phyloP scores from a whole-genome alignment of 306 rosid genomes.

The Prunus persica region DNA sequence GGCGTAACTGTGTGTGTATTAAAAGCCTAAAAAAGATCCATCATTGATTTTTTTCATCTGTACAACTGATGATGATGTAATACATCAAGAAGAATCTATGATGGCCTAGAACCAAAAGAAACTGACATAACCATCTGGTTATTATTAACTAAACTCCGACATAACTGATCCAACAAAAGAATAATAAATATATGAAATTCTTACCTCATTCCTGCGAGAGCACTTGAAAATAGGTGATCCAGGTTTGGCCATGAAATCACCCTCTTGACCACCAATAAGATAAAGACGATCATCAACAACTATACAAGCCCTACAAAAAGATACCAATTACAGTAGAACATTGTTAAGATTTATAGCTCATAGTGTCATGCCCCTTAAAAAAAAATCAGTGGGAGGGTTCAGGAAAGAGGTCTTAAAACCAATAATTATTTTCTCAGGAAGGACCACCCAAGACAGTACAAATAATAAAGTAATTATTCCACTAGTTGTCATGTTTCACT shows the following conservation, averaged over 20 bases:
- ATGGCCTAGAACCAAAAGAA: background rate
- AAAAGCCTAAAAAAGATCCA: background rate
- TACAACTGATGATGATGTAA: background rate
- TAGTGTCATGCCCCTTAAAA: background rate
- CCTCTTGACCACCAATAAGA: slow-evolving; percentile 93
- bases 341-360: background rate
- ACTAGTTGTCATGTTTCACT: background rate
- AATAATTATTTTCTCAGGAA: background rate
- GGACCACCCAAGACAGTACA: background rate
- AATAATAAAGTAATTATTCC: background rate
- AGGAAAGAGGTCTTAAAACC: background rate
- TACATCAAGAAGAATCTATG: background rate
- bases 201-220: slow-evolving; percentile 88
- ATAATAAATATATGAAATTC: background rate
- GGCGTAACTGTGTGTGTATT: background rate
- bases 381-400: background rate
- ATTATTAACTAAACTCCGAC: background rate
- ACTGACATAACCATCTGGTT: background rate
- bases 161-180: slow-evolving; percentile 11
- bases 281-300: slow-evolving; percentile 57
- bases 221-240: slow-evolving; percentile 95
- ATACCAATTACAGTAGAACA: background rate
- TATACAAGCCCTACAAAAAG: slow-evolving; percentile 67
- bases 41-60: background rate
- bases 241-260: slow-evolving; percentile 96